Base-by-base conservation (phyloP, 768 basidiomycete species). In the Leccinum imitatum region DNA sequence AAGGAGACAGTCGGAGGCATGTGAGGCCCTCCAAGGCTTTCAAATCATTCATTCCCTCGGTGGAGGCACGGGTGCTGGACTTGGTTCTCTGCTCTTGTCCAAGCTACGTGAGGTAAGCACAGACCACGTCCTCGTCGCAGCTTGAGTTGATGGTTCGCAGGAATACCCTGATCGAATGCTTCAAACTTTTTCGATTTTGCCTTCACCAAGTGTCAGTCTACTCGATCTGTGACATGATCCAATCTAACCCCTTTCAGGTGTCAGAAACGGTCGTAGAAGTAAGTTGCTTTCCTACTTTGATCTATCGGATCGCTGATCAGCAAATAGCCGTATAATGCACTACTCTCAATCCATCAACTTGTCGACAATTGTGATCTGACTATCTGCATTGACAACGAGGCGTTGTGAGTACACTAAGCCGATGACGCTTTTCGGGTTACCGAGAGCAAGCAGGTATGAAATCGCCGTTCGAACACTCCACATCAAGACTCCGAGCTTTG, bases 21-120 rank as follows among this genome's bases (percentile, higher is more conserved):
- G 90, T 65, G 93, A 98, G 44, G 83, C 87, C 9, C 78, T 98
- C 19, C 95, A 98, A 77, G 95, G 95, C 1, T 93, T 95, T 69
- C 93, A 95, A 67, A 73, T 95, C 51, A 74, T 94, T 10, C 93
- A 96, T 64, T 93, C 94, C 17, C 84, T 98, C 17, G 94, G 94
- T 37, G 94, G 94, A 61, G 94, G 94, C 39, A 95, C 91, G 3
- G 94, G 93, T 39, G 86, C 93, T 23, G 94, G 94, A 17, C 74
- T 95, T 46, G 93, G 93, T 41, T 87, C 87, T 58, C 77, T 95
- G 47, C 76, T 95, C 56, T 75, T 96, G 37, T 85, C 87, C 39
- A 95, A 95, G 69, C 75, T 95, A 60, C 84, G 91, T 55, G 93
- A 95, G 77, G 91, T 82, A 61, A 64, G 80, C 67, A 61, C 62